Conservation (phyloP, 2,329 filamentous ascomycete genomes). For the Emmonsia crescens region DNA sequence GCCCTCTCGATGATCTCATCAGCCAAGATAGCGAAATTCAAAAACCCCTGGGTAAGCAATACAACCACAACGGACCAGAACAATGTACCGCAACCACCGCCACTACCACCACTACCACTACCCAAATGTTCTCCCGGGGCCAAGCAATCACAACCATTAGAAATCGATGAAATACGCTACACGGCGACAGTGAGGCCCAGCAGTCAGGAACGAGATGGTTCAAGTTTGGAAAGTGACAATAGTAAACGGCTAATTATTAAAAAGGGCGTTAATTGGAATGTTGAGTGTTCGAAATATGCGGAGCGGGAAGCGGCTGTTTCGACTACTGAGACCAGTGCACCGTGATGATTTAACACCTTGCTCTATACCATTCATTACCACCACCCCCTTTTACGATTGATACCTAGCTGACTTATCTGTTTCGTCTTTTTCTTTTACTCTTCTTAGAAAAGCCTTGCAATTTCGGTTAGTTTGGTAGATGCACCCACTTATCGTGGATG, state of each 20-base stretch:
- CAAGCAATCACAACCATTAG: neutral
- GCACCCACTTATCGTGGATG: neutral
- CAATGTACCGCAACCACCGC: neutral
- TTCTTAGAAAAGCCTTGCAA: neutral
- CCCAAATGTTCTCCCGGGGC: neutral
- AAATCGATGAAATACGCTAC: neutral
- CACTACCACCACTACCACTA: neutral
- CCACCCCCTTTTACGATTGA: too few species aligned
- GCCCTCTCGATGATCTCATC: neutral
- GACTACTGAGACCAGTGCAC: neutral
- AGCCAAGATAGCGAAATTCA: neutral
- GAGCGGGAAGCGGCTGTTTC: neutral
- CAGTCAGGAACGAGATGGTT: neutral
- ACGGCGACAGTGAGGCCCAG: neutral
- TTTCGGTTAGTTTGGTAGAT: neutral
- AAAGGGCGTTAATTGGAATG: slow-evolving; percentile 3
- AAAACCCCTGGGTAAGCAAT: neutral
- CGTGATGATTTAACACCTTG: neutral
- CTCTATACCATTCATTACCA: neutral
- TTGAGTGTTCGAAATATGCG: neutral
- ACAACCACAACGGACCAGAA: neutral
- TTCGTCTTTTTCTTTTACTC: neutral
- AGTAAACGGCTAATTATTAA: neutral
- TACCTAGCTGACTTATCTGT: too few species aligned
- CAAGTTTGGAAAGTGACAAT: neutral